A percentile compares a stretch with the other conserved stretches of the same genome.
These are phyloP conservation scores for Akanthomyces muscarius DNA, from an alignment of 2,329 filamentous ascomycete genomes.

Conservation along the genomic window DNA sequence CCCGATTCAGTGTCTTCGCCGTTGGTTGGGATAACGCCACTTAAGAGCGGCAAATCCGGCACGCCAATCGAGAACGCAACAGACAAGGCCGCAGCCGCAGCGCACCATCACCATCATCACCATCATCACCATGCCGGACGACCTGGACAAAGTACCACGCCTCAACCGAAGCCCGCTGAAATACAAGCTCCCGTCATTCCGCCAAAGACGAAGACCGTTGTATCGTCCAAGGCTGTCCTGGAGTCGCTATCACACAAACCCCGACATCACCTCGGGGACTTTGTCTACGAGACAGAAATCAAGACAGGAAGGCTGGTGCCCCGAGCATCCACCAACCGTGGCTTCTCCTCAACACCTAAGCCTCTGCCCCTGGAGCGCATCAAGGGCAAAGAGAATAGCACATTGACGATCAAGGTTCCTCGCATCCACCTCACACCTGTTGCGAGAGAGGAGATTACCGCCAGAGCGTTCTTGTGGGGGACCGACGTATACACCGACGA, in stretches of 20 bases:
- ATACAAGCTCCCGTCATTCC: slow-evolving; percentile 35
- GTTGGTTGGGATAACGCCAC: slow-evolving; percentile 37
- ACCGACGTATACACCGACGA: slow-evolving; percentile 95
- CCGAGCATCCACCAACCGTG: slow-evolving; percentile 36
- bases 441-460: slow-evolving; percentile 78
- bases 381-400: slow-evolving; percentile 79
- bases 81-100: slow-evolving; percentile 31
- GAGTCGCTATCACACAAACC: slow-evolving; percentile 67
- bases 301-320: slow-evolving; percentile 47
- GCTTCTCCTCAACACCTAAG: slow-evolving; percentile 56
- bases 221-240: slow-evolving; percentile 67
- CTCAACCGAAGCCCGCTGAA: slow-evolving; percentile 20
- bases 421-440: slow-evolving; percentile 67
- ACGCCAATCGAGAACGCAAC: slow-evolving; percentile 44
- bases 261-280: slow-evolving; percentile 77
- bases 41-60: slow-evolving; percentile 48
- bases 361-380: slow-evolving; percentile 72
- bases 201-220: slow-evolving; percentile 59
- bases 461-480: slow-evolving; percentile 80
- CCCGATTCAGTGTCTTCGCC: slow-evolving; percentile 44
- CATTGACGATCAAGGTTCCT: slow-evolving; percentile 82
- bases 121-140: slow-evolving; percentile 36
- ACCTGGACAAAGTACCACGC: slow-evolving; percentile 25
- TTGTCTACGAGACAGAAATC: slow-evolving; percentile 71
- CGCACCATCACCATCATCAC: slow-evolving; percentile 42